Evolutionary conservation across 1,284 basidiomycete genomes (phyloP).

Genomic region (Austropuccinia psidii): DNA sequence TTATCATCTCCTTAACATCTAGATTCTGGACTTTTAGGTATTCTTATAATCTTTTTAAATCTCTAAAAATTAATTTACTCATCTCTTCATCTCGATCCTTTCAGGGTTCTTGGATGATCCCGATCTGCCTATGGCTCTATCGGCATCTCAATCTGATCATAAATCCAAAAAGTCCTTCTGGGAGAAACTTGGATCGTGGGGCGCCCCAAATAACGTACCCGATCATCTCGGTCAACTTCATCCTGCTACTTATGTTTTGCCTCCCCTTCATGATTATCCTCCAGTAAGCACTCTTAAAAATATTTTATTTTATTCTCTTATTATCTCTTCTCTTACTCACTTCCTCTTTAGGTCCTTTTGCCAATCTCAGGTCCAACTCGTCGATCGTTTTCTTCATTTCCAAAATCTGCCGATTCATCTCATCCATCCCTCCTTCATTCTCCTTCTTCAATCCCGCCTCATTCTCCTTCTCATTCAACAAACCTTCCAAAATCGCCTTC

Average conservation of each 20-base stretch:
- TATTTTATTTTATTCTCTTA: background rate
- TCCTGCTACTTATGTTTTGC: constrained; percentile 26
- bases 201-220: constrained; percentile 15
- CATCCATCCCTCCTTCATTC: background rate
- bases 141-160: too few species aligned
- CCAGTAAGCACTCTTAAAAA: background rate
- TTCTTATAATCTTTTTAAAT: background rate
- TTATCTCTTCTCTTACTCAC: background rate
- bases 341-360: background rate
- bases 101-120: constrained; percentile 32
- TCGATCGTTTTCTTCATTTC: background rate
- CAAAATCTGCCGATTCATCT: background rate
- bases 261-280: constrained; percentile 34
- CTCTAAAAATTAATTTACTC: background rate
- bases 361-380: background rate
- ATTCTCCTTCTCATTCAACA: background rate
- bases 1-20: background rate
- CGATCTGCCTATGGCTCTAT: background rate
- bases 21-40: background rate
- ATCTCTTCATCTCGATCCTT: background rate
- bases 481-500: background rate
- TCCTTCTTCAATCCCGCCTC: background rate
- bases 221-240: background rate
- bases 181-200: constrained; percentile 23
- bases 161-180: constrained; percentile 22